Evolutionary conservation across 495 filamentous ascomycete species (phyloP), one percentile per base, ranked within the genome.

Genomic region (Usnea hakonensis): DNA sequence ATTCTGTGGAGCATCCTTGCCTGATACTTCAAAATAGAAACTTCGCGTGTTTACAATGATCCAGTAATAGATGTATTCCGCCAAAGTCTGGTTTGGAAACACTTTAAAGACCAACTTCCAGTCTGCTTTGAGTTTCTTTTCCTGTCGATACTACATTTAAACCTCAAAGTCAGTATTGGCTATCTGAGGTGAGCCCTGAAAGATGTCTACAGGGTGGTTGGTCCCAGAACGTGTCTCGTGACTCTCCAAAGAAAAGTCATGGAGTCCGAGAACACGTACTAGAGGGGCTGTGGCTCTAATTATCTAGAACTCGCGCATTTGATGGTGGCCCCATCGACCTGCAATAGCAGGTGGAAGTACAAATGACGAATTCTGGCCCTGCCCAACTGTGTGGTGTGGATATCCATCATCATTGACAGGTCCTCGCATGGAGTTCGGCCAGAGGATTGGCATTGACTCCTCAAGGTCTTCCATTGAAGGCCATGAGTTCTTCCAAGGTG

Each of bases 21-120:
- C 76, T 2, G 78, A 74, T 23, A 75, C 77, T n/a, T 82, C 74
- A 74, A 83, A 88, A 69, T 88, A 93, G 69, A 96, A 91, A 36
- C 85, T 88, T 56, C 91, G 81, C 4, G 90, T 91, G 67, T 95
- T 95, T 52, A 93, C 85, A 58, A 90, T 81, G 17, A 88, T 77
- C 91, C 91, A 96, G 64, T 83, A 74, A 71, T 93, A 87, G 5
- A 78, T 76, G 71, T 87, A 93, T 10, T 70, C 68, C 1, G 79
- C 74, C 66, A 80, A 78, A 13, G 78, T 67, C 2, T 85, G 74
- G 17, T 76, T 66, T 2, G 82, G 81, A 57, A 85, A 85, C 1
- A 81, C 78, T 26, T 72, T 61, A 16, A 72, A 69, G 2, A 87
- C 81, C 35, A 72, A 72, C 0, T 73, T 67, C 81, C 85, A 89